Evolutionary conservation across 1,284 basidiomycete species (phyloP), one percentile per base, ranked within the genome.

Genomic region (Meripilus lineatus): DNA sequence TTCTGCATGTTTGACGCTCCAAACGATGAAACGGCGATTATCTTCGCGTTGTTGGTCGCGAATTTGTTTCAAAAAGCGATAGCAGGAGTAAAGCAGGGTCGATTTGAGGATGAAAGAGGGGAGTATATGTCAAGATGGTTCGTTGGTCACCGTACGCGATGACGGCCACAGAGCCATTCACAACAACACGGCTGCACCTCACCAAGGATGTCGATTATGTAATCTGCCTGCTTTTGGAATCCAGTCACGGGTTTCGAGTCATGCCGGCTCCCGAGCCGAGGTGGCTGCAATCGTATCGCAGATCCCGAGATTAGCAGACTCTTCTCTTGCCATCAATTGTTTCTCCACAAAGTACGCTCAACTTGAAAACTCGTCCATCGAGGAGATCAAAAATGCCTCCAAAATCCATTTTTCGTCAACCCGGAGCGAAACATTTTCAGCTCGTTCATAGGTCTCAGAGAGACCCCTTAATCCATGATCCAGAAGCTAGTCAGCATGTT

Each of bases 381-480:
- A 20, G n/a, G 14, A 3, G 14, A 17, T 39, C 14, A 20, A 46
- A 47, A 13, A 86, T 86, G 83, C 70, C 84, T 40, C 68, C 70
- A 53, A 89, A 84, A 65, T 95, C 93, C 22, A 82, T 93, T 57
- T 99, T 90, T 71, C 84, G 93, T 52, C 84, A 84, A 56, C 88
- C 92, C 8, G 87, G 89, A 5, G 82, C 88, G 45, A 83, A 89
- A 62, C 93, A 97, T 65, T 98, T 94, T 58, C 93, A 98, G 71
- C 87, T 99, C 39, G 94, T 99, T 21, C 93, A 99, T 64, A 80
- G 96, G 50, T 98, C 95, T 8, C 93, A 94, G 59, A 74, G 95
- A 45, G 96, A 99, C 68, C 94, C 96, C 2, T 79, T 96, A 38
- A 91, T 93, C 56, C 86, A 98, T 62, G 95, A 99, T 57, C 84